A percentile compares a stretch with the other conserved stretches of the same genome.
Evolutionary conservation across 2,329 filamentous ascomycete species (phyloP).

Genomic region (Exophiala lecanii-corni): DNA sequence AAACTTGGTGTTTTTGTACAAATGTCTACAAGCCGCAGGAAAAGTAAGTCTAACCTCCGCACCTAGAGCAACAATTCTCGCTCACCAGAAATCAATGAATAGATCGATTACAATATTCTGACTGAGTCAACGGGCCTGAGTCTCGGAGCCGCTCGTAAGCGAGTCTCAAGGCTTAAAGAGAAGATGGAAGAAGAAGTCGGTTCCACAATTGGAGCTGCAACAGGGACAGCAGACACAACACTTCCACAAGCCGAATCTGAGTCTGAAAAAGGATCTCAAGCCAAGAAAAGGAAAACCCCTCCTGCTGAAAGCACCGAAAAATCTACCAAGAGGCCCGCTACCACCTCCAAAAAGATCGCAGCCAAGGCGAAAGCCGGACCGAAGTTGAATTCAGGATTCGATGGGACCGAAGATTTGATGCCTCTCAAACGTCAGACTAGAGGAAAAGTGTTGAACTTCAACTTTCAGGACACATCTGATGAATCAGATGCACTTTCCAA

Average conservation of each 20-base stretch:
- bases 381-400: neutral
- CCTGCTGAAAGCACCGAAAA: neutral
- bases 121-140: slow-evolving; percentile 33
- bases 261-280: neutral
- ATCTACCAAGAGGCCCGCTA: neutral
- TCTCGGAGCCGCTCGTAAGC: slow-evolving; percentile 36
- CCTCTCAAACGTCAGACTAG: slow-evolving; percentile 6
- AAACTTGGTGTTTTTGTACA: slow-evolving; percentile 40
- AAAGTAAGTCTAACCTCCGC: no score
- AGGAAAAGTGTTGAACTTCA: slow-evolving; percentile 7
- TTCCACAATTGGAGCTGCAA: neutral
- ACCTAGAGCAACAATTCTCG: no score
- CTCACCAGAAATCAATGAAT: no score
- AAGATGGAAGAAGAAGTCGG: slow-evolving; percentile 21
- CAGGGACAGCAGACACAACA: neutral
- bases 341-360: neutral
- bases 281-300: slow-evolving; percentile 2
- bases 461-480: neutral
- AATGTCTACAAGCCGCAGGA: slow-evolving; percentile 38
- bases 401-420: neutral
- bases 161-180: slow-evolving; percentile 35
- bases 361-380: slow-evolving; percentile 2
- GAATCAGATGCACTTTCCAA: neutral
- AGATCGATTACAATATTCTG: slow-evolving; percentile 40
- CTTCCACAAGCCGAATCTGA: neutral